phyloP scores from a whole-genome alignment of 176 grass and related monocot species.

The Triticum turgidum region DNA sequence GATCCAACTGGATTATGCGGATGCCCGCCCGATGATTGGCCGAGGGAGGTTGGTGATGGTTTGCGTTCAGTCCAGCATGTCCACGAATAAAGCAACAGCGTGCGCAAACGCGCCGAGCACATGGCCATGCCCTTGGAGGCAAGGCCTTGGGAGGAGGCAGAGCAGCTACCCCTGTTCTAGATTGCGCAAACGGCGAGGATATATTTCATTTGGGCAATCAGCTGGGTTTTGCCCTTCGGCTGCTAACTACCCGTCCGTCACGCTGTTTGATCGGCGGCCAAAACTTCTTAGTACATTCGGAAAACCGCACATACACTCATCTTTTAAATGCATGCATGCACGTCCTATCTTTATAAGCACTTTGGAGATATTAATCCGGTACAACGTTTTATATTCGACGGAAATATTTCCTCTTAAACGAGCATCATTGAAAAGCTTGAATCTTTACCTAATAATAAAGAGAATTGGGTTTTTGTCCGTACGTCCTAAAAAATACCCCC shows the following conservation, averaged over 20 bases:
- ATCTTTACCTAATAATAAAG: too few species aligned
- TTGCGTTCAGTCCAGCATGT: slow-evolving; percentile 22
- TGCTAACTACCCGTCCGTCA: neutral
- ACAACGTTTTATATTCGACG: too few species aligned
- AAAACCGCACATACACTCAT: too few species aligned
- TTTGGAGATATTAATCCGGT: too few species aligned
- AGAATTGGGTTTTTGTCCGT: too few species aligned
- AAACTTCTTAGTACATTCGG: too few species aligned
- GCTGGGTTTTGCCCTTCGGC: neutral
- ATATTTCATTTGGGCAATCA: neutral
- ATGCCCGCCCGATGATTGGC: slow-evolving; percentile 19
- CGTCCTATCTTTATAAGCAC: too few species aligned
- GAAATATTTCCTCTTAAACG: too few species aligned
- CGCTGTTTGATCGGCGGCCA: too few species aligned
- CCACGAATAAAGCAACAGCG: slow-evolving; percentile 36
- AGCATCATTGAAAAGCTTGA: too few species aligned
- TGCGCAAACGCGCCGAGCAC: neutral
- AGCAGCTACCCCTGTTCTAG: neutral
- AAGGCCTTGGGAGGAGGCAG: neutral
- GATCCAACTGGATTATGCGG: neutral
- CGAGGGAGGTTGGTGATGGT: neutral
- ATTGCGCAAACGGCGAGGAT: neutral
- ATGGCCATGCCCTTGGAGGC: slow-evolving; percentile 33
- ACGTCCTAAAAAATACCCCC: too few species aligned
- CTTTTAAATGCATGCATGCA: too few species aligned